Evolutionary conservation across 208 protist species (phyloP).

Genomic region (Phytomonas francai): DNA sequence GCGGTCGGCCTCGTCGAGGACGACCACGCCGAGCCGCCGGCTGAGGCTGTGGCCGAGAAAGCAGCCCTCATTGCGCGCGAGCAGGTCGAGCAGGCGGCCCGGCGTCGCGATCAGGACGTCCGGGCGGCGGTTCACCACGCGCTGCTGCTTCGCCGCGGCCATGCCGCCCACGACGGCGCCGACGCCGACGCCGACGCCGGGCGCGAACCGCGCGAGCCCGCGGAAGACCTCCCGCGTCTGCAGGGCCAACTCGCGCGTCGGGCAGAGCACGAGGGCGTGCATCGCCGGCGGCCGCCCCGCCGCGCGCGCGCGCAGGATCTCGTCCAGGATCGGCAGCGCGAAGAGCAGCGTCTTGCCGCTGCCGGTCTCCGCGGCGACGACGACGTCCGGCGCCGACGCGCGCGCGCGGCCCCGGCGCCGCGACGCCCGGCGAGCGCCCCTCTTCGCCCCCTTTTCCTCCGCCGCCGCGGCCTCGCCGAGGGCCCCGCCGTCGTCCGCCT

Average conservation of each 20-base stretch:
- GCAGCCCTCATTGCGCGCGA: slow-evolving; percentile 84
- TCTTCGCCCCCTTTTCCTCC: slow-evolving; percentile 12
- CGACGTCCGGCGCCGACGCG: slow-evolving; percentile 60
- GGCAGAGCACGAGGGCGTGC: slow-evolving; percentile 94
- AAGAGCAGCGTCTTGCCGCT: slow-evolving; percentile 98
- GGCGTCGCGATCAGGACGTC: slow-evolving; percentile 91
- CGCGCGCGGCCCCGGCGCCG: slow-evolving; percentile 1
- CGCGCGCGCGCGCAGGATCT: slow-evolving; percentile 26
- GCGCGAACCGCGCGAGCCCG: slow-evolving; percentile 49
- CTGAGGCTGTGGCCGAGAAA: slow-evolving; percentile 94
- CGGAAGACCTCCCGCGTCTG: slow-evolving; percentile 90
- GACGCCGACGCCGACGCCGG: slow-evolving; percentile 40
- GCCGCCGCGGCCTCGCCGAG: neutral
- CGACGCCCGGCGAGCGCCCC: too few relatives aligned
- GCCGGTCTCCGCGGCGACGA: slow-evolving; percentile 92
- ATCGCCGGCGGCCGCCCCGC: slow-evolving; percentile 22
- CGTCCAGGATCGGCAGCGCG: slow-evolving; percentile 91
- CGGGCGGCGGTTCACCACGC: slow-evolving; percentile 83
- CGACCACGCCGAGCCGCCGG: slow-evolving; percentile 90
- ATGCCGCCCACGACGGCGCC: slow-evolving; percentile 86
- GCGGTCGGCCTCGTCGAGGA: slow-evolving; percentile 98
- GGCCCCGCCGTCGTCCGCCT: slow-evolving; percentile 7
- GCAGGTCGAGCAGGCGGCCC: slow-evolving; percentile 81
- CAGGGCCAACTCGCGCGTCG: slow-evolving; percentile 96
- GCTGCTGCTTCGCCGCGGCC: slow-evolving; percentile 85